Conservation (phyloP, 2,329 filamentous ascomycete genomes). For the Ceratocystis diversiconidia region DNA sequence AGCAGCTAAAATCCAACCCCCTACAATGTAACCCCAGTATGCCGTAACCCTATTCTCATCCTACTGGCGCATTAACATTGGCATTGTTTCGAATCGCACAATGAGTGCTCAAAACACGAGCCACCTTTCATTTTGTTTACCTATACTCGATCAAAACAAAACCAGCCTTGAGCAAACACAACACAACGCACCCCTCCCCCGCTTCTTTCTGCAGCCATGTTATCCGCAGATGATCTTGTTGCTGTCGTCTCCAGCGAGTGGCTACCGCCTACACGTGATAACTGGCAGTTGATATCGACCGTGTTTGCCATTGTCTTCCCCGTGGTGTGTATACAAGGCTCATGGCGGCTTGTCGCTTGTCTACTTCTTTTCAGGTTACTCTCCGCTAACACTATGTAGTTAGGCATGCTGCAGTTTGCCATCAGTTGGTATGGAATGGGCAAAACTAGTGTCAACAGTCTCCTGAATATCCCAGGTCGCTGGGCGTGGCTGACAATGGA, state of each 20-base stretch:
- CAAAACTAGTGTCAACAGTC: constrained; percentile 66
- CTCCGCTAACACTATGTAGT: constrained; percentile 31
- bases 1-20: neutral
- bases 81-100: too few species aligned
- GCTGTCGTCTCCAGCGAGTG: constrained; percentile 24
- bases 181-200: neutral
- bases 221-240: neutral
- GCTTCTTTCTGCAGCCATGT: neutral
- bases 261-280: constrained; percentile 43
- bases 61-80: too few species aligned
- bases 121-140: neutral
- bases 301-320: constrained; percentile 41
- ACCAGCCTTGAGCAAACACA: neutral
- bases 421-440: constrained; percentile 78
- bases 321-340: constrained; percentile 29
- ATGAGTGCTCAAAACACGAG: neutral
- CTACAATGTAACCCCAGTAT: neutral
- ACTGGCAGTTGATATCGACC: constrained; percentile 40
- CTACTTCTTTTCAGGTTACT: constrained; percentile 10
- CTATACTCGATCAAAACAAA: neutral
- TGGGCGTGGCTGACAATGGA: constrained; percentile 86
- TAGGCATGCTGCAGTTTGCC: constrained; percentile 60
- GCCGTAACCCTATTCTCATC: neutral
- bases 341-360: neutral
- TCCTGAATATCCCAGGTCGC: constrained; percentile 76